These are phyloP conservation scores for Fraxinus dipetala DNA, from an alignment of 305 asterid species.

Conservation along the genomic window DNA sequence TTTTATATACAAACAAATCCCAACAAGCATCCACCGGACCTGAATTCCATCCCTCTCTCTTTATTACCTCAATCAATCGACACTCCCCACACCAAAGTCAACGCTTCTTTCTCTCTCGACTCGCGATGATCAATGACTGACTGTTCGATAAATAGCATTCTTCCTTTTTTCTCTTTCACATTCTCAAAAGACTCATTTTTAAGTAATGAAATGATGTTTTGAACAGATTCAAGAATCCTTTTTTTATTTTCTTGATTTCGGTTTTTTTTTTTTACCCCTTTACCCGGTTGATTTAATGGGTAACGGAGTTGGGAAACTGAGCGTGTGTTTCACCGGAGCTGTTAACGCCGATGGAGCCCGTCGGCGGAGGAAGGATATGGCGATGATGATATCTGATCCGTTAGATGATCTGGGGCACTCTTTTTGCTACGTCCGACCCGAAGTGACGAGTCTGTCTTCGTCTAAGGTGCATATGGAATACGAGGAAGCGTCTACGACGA, in stretches of 20 bases:
- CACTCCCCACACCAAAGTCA: conserved; percentile 48
- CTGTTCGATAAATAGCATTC: neutral
- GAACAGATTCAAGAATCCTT: neutral
- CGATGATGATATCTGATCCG: conserved; percentile 63
- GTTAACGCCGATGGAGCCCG: conserved; percentile 37
- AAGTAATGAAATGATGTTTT: conserved; percentile 22
- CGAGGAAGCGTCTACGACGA: conserved; percentile 46
- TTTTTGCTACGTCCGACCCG: conserved; percentile 83
- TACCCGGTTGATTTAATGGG: conserved; percentile 49
- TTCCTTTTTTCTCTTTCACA: neutral
- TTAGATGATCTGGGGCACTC: conserved; percentile 91
- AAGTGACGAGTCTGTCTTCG: conserved; percentile 41
- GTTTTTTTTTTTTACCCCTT: neutral
- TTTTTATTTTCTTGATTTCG: neutral
- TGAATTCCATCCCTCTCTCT: conserved; percentile 32
- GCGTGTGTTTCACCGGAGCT: conserved; percentile 73
- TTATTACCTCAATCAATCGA: conserved; percentile 53
- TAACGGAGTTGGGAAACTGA: conserved; percentile 82
- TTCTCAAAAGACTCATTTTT: neutral
- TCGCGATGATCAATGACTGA: neutral
- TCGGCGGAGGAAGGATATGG: conserved; percentile 49
- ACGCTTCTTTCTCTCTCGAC: conserved; percentile 35
- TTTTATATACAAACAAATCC: conserved; percentile 25
- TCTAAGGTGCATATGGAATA: conserved; percentile 63
- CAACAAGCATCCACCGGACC: conserved; percentile 27